Percentiles rank a stretch among this genome's conserved stretches.
Conservation (phyloP, 495 filamentous ascomycete species). For the Neurospora sp. region DNA sequence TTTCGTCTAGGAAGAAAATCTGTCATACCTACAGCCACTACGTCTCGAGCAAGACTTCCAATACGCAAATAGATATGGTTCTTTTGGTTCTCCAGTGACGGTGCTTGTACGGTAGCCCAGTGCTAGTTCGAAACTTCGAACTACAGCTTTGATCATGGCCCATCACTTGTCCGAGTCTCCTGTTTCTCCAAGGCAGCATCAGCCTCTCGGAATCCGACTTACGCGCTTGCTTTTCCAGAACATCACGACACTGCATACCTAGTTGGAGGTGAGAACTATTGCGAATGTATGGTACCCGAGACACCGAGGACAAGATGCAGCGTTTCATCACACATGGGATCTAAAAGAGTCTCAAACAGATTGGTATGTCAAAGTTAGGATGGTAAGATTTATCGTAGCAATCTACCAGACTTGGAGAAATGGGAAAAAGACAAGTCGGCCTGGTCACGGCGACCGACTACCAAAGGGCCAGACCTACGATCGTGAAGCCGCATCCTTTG, state of each 20-base stretch:
- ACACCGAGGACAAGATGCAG: background rate
- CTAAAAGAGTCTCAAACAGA: background rate
- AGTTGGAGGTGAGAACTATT: background rate
- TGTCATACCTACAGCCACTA: background rate
- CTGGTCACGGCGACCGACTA: background rate
- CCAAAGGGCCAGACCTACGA: background rate
- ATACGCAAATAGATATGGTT: background rate
- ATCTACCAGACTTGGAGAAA: background rate
- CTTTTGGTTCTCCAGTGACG: background rate
- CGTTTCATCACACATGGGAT: background rate
- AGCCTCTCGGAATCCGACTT: background rate
- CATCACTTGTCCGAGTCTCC: background rate
- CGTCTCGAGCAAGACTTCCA: background rate
- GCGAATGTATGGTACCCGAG: background rate
- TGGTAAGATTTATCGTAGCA: background rate
- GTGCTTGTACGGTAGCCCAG: background rate
- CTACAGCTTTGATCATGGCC: background rate
- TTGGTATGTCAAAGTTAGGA: background rate
- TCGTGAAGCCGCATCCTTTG: background rate
- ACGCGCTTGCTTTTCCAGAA: background rate
- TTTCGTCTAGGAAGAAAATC: background rate
- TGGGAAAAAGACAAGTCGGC: background rate
- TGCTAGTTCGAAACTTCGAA: background rate
- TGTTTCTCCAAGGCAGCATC: background rate
- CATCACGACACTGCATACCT: background rate